phyloP scores from a whole-genome alignment of 768 basidiomycete genomes.

The Boletus rex-veris region DNA sequence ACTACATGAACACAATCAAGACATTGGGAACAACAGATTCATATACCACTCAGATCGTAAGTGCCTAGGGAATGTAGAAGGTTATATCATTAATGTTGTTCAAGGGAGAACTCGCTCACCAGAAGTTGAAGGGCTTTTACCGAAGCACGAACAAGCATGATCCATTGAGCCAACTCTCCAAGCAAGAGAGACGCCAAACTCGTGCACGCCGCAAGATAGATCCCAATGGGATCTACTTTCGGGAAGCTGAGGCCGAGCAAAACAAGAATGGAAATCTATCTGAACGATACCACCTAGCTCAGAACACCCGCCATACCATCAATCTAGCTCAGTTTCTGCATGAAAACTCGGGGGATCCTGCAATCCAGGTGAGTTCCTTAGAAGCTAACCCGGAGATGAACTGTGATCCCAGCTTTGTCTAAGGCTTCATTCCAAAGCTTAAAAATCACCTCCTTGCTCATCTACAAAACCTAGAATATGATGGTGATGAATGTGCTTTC shows the following conservation, averaged over 20 bases:
- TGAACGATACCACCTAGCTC: not conserved
- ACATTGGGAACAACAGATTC: not conserved
- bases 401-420: no score
- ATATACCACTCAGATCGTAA: no score
- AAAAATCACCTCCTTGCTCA: conserved; percentile 21
- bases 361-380: no score
- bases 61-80: no score
- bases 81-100: not conserved
- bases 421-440: conserved; percentile 21
- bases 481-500: conserved; percentile 1
- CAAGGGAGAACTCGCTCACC: not conserved
- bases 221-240: not conserved
- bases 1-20: not conserved
- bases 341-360: no score
- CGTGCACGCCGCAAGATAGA: not conserved
- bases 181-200: not conserved
- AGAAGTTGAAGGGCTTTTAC: not conserved
- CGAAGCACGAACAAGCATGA: not conserved
- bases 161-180: not conserved
- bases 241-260: no score
- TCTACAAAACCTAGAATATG: not conserved
- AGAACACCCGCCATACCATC: not conserved
- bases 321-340: not conserved
- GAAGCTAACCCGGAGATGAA: no score
- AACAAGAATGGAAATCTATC: not conserved